Conservation (phyloP, 371 early-diverging fungal genomes). For the Coemansia sp. region DNA sequence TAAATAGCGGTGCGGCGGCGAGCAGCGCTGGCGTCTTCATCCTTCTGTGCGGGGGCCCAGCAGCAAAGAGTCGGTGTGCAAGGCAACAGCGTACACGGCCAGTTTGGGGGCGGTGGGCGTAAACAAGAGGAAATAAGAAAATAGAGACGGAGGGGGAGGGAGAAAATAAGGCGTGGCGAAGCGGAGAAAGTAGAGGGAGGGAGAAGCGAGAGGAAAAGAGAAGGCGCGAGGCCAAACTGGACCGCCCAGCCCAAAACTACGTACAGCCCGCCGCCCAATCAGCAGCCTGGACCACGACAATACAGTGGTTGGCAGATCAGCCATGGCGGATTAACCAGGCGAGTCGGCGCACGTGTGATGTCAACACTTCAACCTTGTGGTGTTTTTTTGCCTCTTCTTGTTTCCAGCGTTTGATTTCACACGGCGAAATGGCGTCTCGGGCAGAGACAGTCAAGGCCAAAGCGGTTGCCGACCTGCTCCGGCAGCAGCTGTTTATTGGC, state of each 20-base stretch:
- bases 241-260: no score
- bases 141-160: background rate
- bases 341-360: no score
- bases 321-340: no score
- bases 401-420: no score
- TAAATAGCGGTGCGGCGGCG: constrained; percentile 19
- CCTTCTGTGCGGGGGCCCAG: background rate
- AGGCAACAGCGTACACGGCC: no score
- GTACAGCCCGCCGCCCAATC: no score
- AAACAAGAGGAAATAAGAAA: background rate
- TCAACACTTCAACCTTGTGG: no score
- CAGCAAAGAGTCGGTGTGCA: constrained; percentile 1
- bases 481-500: constrained; percentile 47
- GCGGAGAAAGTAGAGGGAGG: constrained; percentile 3
- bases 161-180: background rate
- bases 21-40: constrained; percentile 27
- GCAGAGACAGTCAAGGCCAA: constrained; percentile 44
- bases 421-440: constrained; percentile 25
- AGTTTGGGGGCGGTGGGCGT: no score
- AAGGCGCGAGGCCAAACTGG: background rate
- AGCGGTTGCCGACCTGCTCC: constrained; percentile 43
- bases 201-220: constrained; percentile 11
- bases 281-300: no score
- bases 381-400: no score
- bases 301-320: no score